Evolutionary conservation across 164 flowering plant species (phyloP), one percentile per base, ranked within the genome.

Genomic region (Akebia trifoliata): DNA sequence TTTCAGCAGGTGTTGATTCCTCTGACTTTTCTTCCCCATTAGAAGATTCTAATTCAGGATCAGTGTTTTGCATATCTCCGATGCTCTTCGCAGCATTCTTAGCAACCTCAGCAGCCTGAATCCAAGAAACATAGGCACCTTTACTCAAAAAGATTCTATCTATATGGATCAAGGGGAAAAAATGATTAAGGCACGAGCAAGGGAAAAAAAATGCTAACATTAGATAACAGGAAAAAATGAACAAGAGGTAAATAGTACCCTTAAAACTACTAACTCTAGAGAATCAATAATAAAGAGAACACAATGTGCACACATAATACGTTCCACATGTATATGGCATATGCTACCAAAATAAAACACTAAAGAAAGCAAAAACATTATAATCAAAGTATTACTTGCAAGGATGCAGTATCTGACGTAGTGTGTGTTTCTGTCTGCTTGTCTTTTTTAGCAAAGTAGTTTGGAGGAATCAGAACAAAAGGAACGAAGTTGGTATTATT

Each of bases 31-130:
- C 79, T 49, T 73, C 79, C 56, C 71, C 80, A 73, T 76, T 67
- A 1, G 72, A 72, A 60, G 86, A 66, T 48, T 86, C 88, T 1
- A 76, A 56, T 6, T 75, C 86, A 46, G 74, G 86, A 51, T 26
- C 73, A 22, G 43, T 46, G 17, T 56, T 64, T 71, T 74, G 77
- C 35, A 77, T 43, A 29, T 86, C 92, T 11, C 80, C 50, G 61
- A 92, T 66, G 60, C 81, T 82, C 75, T 85, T 84, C 38, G 95
- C 86, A 21, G 93, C 90, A 64, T 76, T 74, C 71, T 79, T 78
- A 35, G 94, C 96, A 70, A 66, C 93, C 36, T 52, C 89, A 56
- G 70, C 74, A 55, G 97, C 97, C 95, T 87, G 69, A 43, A 56
- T 18, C 61, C 40, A 70, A 12, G 57, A 48, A 62, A 58, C 21